phyloP scores from a whole-genome alignment of 208 protist genomes.

The Herpetomonas tarakana region DNA sequence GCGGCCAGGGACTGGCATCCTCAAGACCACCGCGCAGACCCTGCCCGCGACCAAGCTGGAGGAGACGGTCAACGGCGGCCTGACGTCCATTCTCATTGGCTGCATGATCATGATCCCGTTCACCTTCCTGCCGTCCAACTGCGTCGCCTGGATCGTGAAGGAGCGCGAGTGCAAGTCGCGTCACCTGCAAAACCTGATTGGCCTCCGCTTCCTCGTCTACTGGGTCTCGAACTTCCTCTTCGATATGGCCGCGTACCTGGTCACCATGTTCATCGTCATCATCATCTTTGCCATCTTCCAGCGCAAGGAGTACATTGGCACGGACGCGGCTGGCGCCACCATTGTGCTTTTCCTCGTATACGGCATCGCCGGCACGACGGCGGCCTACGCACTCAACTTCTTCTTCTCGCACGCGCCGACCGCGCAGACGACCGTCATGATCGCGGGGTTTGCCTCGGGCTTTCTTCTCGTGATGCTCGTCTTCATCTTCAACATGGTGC shows the following conservation, averaged over 20 bases:
- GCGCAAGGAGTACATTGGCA: slow-evolving; percentile 24
- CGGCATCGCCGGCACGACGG: slow-evolving; percentile 9
- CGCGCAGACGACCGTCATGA: slow-evolving; percentile 31
- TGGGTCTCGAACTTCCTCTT: slow-evolving; percentile 38
- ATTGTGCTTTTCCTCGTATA: slow-evolving; percentile 24
- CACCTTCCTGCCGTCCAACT: slow-evolving; percentile 32
- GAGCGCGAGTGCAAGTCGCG: slow-evolving; percentile 41
- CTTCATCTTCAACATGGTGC: slow-evolving; percentile 18
- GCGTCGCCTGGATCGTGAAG: slow-evolving; percentile 41
- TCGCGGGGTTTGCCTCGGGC: slow-evolving; percentile 25
- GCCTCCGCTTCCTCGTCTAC: slow-evolving; percentile 31
- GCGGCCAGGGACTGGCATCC: background rate
- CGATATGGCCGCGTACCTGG: slow-evolving; percentile 16
- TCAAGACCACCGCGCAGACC: background rate
- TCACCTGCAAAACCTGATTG: slow-evolving; percentile 52
- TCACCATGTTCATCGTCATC: slow-evolving; percentile 13
- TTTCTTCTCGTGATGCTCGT: slow-evolving; percentile 27
- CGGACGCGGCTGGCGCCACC: slow-evolving; percentile 4
- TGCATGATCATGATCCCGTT: slow-evolving; percentile 39
- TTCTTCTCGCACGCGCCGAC: slow-evolving; percentile 19
- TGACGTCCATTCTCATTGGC: slow-evolving; percentile 7
- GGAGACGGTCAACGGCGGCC: background rate
- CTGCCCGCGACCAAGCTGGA: slow-evolving; percentile 3
- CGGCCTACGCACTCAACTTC: slow-evolving; percentile 20
- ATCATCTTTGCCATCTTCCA: slow-evolving; percentile 22